A percentile compares a stretch with the other conserved stretches of the same genome.
Conservation (phyloP, 768 basidiomycete species). For the Auricularia auricula-judae region DNA sequence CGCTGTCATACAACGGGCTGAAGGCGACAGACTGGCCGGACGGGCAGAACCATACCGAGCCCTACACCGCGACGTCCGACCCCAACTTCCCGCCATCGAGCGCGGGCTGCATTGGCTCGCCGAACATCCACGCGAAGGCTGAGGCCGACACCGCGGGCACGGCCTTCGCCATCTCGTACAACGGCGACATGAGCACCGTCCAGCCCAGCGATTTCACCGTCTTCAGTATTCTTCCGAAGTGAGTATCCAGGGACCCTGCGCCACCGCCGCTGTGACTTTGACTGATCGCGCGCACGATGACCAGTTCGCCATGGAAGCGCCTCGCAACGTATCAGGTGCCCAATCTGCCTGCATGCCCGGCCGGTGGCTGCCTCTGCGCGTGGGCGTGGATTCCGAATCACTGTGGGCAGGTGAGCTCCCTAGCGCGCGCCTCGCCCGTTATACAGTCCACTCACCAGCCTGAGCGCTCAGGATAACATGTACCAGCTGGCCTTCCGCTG, state of each 20-base stretch:
- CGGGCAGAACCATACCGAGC: not conserved
- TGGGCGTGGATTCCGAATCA: conserved; percentile 1
- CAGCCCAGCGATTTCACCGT: not conserved
- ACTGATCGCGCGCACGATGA: not conserved
- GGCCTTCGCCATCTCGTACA: conserved; percentile 4
- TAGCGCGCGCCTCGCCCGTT: not conserved
- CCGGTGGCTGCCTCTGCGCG: conserved; percentile 6
- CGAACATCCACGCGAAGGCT: not conserved
- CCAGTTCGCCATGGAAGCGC: conserved; percentile 6
- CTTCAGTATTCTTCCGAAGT: conserved; percentile 3
- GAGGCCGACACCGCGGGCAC: conserved; percentile 1
- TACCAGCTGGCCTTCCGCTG: conserved; percentile 6
- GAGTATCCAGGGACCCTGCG: not conserved
- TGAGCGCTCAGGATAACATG: conserved; percentile 5
- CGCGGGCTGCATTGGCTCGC: not conserved
- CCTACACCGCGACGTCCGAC: not conserved
- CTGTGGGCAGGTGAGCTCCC: not conserved
- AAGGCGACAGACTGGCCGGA: not conserved
- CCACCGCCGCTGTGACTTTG: not conserved
- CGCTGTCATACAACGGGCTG: not conserved
- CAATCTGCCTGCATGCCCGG: conserved; percentile 4
- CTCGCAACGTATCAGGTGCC: conserved; percentile 6
- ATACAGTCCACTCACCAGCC: too few species aligned
- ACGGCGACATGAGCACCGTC: conserved; percentile 1
- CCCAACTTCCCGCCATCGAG: not conserved